Evolutionary conservation across 140 eudicot species (phyloP).

Genomic region (Erigeron philadelphicus): DNA sequence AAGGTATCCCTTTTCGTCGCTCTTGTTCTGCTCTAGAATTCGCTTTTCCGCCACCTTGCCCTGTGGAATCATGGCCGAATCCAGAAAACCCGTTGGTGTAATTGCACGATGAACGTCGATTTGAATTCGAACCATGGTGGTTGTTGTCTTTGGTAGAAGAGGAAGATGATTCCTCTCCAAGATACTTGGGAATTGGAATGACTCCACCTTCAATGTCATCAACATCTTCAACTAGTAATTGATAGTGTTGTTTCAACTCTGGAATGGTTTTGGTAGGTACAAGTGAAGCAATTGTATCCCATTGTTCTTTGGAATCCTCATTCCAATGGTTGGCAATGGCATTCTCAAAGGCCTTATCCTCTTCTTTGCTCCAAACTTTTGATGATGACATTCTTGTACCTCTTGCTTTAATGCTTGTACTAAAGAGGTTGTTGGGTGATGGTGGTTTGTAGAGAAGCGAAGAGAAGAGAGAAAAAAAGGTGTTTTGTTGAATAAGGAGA

Average conservation of each 20-base stretch:
- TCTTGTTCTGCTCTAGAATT: conserved; percentile 72
- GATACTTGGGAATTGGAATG: conserved; percentile 72
- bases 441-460: conserved; percentile 22
- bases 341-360: conserved; percentile 84
- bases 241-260: conserved; percentile 68
- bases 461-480: background rate
- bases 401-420: conserved; percentile 26
- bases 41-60: conserved; percentile 39
- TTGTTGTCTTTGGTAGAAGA: conserved; percentile 44
- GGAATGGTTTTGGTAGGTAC: conserved; percentile 68
- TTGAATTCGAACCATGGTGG: conserved; percentile 28
- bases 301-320: conserved; percentile 49
- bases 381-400: conserved; percentile 42
- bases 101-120: conserved; percentile 41
- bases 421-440: conserved; percentile 12
- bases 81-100: conserved; percentile 47
- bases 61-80: conserved; percentile 38
- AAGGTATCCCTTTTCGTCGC: conserved; percentile 84
- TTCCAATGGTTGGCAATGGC: conserved; percentile 72
- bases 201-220: conserved; percentile 71
- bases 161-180: conserved; percentile 51
- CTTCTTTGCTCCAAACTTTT: conserved; percentile 76
- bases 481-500: conserved; percentile 9
- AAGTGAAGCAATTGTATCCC: conserved; percentile 62
- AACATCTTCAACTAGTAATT: conserved; percentile 64